These are phyloP conservation scores for Nevesoporus exiguus DNA, from an alignment of 768 basidiomycete genomes.

Conservation along the genomic window DNA sequence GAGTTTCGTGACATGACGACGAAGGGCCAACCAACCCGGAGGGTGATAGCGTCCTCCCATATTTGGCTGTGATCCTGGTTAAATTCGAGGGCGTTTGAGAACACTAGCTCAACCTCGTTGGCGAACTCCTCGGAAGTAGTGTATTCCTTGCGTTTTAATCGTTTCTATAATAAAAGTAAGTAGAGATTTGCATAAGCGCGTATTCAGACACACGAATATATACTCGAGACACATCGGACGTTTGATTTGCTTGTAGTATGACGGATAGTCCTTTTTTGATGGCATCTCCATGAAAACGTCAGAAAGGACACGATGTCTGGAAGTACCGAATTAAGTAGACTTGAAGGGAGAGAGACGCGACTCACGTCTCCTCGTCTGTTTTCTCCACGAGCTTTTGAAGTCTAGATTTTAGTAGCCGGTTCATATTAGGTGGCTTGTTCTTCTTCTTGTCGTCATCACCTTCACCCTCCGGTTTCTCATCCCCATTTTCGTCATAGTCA, in stretches of 20 bases:
- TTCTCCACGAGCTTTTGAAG: conserved; percentile 73
- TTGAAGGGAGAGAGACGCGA: conserved; percentile 2
- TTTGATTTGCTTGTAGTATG: conserved; percentile 78
- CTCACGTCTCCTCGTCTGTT: conserved; percentile 63
- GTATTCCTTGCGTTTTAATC: conserved; percentile 80
- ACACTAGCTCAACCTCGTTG: conserved; percentile 85
- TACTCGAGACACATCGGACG: conserved; percentile 74
- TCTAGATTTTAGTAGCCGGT: conserved; percentile 60
- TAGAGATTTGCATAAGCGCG: not conserved
- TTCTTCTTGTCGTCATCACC: conserved; percentile 44
- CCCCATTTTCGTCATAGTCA: conserved; percentile 38
- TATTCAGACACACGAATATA: conserved; percentile 58
- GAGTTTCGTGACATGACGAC: conserved; percentile 6
- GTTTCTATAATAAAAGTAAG: conserved; percentile 50
- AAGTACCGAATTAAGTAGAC: not conserved
- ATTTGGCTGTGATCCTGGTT: conserved; percentile 83
- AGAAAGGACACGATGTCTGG: conserved; percentile 64
- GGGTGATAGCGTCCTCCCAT: conserved; percentile 70
- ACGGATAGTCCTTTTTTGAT: conserved; percentile 70
- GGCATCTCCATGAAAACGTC: conserved; percentile 84
- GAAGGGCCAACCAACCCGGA: conserved; percentile 48
- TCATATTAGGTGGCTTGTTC: conserved; percentile 60
- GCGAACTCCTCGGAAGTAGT: conserved; percentile 64
- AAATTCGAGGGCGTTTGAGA: conserved; percentile 84
- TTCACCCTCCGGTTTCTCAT: conserved; percentile 41